These are phyloP conservation scores for Lentinula guzmanii DNA, from an alignment of 768 basidiomycete species.

Conservation along the genomic window DNA sequence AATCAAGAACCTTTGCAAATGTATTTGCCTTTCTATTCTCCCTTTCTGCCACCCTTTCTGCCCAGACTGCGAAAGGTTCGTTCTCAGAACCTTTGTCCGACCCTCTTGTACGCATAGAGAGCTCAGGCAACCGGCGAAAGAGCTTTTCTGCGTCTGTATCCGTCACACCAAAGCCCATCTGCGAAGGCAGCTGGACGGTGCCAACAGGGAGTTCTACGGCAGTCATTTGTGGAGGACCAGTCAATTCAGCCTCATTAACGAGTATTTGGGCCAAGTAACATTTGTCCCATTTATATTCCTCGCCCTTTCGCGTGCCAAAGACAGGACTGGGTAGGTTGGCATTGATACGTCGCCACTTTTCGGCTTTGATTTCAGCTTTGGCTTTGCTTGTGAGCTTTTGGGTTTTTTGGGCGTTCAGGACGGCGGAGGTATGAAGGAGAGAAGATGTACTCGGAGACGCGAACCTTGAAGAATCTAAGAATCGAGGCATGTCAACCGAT, in stretches of 20 bases:
- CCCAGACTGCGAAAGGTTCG: constrained; percentile 14
- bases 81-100: constrained; percentile 8
- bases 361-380: constrained; percentile 41
- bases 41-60: constrained; percentile 18
- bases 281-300: constrained; percentile 61
- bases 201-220: constrained; percentile 26
- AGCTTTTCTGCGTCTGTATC: constrained; percentile 52
- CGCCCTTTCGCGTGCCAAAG: constrained; percentile 62
- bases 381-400: constrained; percentile 31
- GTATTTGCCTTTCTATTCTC: constrained; percentile 43
- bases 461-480: constrained; percentile 29
- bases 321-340: constrained; percentile 55
- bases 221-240: constrained; percentile 15
- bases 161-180: constrained; percentile 64
- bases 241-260: constrained; percentile 47
- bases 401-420: constrained; percentile 25
- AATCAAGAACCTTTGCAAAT: constrained; percentile 70
- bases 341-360: constrained; percentile 29
- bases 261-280: constrained; percentile 63
- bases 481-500: not conserved
- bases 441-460: constrained; percentile 30
- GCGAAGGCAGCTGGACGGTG: constrained; percentile 39
- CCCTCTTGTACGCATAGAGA: constrained; percentile 30
- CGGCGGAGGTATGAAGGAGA: constrained; percentile 43
- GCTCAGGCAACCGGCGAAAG: constrained; percentile 59